Base-by-base conservation (phyloP, 306 rosid species). In the Urtica urens region DNA sequence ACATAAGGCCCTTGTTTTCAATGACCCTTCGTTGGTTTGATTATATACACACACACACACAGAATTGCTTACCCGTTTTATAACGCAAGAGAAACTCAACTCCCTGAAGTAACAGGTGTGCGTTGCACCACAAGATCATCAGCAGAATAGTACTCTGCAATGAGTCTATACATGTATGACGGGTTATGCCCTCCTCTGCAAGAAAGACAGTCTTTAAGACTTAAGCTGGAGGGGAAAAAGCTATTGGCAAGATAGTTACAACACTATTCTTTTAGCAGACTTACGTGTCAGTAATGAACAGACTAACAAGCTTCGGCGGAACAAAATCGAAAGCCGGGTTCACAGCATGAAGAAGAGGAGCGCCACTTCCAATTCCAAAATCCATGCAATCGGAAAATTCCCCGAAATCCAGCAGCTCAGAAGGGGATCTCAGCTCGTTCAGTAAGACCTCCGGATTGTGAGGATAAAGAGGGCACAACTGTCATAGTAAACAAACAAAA, bases 201-300 rank as follows among this genome's bases (percentile, higher is more conserved):
- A 77, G 67, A 60, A 50, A 53, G 38, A 54, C 26, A 8, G 22
- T 30, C 51, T 59, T 49, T 69, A 66, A 44, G 33, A 14, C 23
- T 23, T 24, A 34, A 64, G 35, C 45, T 53, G 43, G 37, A 29
- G 46, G 23, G 29, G 21, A 11, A 33, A 13, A 31, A 7, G 19
- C 10, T 5, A 18, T 10, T 7, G 10, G 17, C 17, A 16, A 17
- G 9, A 3, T 42, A 11, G 3, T 17, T n/a, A 20, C 7, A 8
- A n/a, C 18, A 6, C 1, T 8, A 17, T 6, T 21, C 31, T 23
- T 46, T 54, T 34, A 10, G 12, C 28, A 14, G 46, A 78, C 99
- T 82, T 85, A 90, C 99, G 94, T 85, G 78, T 85, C 99, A 22
- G 96, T 90, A 45, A 90, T 81, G 48, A 90, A 90, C 40, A 90